phyloP scores from a whole-genome alignment of 192 early-diverging fungal genomes.

The Coemansia sp. region DNA sequence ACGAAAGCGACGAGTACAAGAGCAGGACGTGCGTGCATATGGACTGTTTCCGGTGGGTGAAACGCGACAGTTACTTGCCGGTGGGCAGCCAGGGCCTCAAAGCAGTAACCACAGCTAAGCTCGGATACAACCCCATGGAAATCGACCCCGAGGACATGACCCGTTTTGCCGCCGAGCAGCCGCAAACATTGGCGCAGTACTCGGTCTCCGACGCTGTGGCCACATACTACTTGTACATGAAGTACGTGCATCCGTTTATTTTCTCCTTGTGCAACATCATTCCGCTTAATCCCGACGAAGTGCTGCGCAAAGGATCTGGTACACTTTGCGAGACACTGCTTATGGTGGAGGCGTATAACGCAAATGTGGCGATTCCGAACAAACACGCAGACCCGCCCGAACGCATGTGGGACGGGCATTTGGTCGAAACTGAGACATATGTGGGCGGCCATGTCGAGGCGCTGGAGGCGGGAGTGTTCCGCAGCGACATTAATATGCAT shows the following conservation, averaged over 20 bases:
- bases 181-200: conserved; percentile 94
- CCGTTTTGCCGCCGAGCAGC: conserved; percentile 84
- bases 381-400: conserved; percentile 83
- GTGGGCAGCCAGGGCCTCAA: conserved; percentile 97
- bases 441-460: conserved; percentile 99
- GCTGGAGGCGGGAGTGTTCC: conserved; percentile 96
- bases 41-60: conserved; percentile 98
- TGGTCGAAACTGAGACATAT: conserved; percentile 93
- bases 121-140: conserved; percentile 98
- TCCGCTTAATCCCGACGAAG: conserved; percentile 95
- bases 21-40: conserved; percentile 85
- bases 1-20: conserved; percentile 83
- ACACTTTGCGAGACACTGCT: conserved; percentile 94
- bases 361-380: conserved; percentile 94
- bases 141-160: conserved; percentile 99
- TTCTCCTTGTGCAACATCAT: conserved; percentile 99
- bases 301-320: conserved; percentile 92
- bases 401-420: conserved; percentile 84
- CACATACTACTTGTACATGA: conserved; percentile 99
- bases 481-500: conserved; percentile 86
- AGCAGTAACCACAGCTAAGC: conserved; percentile 92
- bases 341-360: conserved; percentile 93
- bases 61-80: conserved; percentile 96
- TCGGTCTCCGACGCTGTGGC: conserved; percentile 99
- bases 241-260: conserved; percentile 98